Conservation (phyloP, 371 early-diverging fungal species). For the Haplosporangium sp. region DNA sequence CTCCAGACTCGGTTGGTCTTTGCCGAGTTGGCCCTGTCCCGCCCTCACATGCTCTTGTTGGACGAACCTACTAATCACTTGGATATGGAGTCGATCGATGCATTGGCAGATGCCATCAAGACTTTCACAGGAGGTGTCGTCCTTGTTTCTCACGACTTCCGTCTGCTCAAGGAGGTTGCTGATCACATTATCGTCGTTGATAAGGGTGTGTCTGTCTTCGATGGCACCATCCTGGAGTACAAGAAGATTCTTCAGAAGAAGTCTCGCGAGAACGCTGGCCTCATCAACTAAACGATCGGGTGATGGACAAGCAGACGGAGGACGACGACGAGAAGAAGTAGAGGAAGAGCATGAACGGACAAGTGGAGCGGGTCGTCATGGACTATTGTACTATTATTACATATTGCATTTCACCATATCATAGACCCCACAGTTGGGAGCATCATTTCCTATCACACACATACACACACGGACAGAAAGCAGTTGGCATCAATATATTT, state of each 20-base stretch:
- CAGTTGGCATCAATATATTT: too few relatives aligned
- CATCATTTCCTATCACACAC: too few relatives aligned
- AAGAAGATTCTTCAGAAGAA: slow-evolving; percentile 78
- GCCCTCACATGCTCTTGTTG: slow-evolving; percentile 95
- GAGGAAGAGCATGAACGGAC: too few relatives aligned
- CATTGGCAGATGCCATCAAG: slow-evolving; percentile 96
- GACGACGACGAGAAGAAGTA: background rate
- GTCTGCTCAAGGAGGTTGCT: slow-evolving; percentile 96
- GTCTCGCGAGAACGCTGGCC: slow-evolving; percentile 33
- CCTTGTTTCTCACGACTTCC: slow-evolving; percentile 99
- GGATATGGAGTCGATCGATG: slow-evolving; percentile 97
- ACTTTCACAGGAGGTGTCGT: slow-evolving; percentile 97
- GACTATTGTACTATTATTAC: background rate
- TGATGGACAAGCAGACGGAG: background rate
- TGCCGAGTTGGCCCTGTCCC: slow-evolving; percentile 89
- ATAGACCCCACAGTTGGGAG: background rate
- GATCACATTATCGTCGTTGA: slow-evolving; percentile 95
- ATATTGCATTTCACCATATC: background rate
- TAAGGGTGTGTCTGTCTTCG: slow-evolving; percentile 84
- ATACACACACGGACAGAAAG: too few relatives aligned
- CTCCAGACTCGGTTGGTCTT: slow-evolving; percentile 97
- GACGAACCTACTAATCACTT: slow-evolving; percentile 98
- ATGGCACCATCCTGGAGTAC: slow-evolving; percentile 75
- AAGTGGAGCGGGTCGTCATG: background rate
- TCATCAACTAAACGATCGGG: slow-evolving; percentile 1